Base-by-base conservation (phyloP, 2,329 filamentous ascomycete genomes). In the Coleophoma cylindrospora region DNA sequence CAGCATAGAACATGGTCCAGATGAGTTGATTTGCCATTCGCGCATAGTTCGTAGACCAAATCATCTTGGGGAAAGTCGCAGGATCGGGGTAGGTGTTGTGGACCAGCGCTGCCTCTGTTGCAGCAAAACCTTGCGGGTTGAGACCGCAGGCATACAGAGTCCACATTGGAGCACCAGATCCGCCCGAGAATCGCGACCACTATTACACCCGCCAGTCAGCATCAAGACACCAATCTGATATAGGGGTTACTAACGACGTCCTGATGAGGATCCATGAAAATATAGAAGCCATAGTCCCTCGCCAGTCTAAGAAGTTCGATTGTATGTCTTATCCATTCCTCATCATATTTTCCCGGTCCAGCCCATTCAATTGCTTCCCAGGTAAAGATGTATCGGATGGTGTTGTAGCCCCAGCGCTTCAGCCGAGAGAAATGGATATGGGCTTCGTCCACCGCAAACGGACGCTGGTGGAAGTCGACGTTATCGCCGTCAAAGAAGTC, bases 251-350 rank as follows among this genome's bases (percentile, higher is more conserved):
- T 57, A 77, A 89, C 86, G 61, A 97, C 92, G 73, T 99, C 94
- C 75, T 99, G 94, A 68, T 99, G 94, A 17, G 95, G 92, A 61
- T 99, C 95, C 90, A 99, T 96, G 66, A 96, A 97, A 45, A 99
- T 78, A 64, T 95, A 96, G 68, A 99, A 96, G 27, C 89, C 89
- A 73, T 95, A 97, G 36, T 83, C 77, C 66, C 91, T 96, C 36
- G 91, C 91, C 56, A 91, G 75, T 50, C 91, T 80, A 59, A 99
- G 70, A 11, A 96, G 75, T 37, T 89, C 80, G 57, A 99, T 90
- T 1, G 94, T 99, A 66, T 95, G 90, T 57, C 88, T 78, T 57
- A 97, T 91, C 79, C 89, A 99, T 54, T 88, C 85, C 64, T 99
- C 90, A 62, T 99, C 95, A 67, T 97, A 99, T 63, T 81, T 84